Base-by-base conservation (phyloP, 306 rosid species). In the Abrus pulchellus region DNA sequence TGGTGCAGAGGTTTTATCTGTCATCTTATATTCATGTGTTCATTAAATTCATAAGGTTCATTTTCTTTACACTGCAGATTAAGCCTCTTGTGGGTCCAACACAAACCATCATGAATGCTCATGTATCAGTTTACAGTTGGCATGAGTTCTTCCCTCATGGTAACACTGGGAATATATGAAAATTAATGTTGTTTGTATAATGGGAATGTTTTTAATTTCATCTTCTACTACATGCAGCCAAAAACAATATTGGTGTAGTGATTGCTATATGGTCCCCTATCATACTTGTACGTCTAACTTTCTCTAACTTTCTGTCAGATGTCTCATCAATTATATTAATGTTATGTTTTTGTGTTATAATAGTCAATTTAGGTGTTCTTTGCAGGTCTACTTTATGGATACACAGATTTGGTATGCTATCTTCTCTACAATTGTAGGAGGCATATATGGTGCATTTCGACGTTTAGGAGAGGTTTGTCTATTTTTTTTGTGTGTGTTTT, bases 331-430 rank as follows among this genome's bases (percentile, higher is more conserved):
- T 67, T 41, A 27, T 54, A 65, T 66, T 81, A 65, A 69, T 77
- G 63, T 50, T 33, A 53, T 70, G 61, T 82, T 79, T 20, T 64
- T 66, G 43, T 74, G 34, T 28, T 68, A 28, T 56, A 38, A 40
- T 53, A 74, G 52, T 69, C 61, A 52, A 63, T 65, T 20, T 11
- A 2, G 75, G 62, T 66, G 3, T 9, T 57, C 73, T 71, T 43
- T 85, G 81, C 78, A 95, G 99, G 99, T 95, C 71, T 95, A 95
- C 89, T 95, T 95, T 85, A 95, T 95, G 98, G 99, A 95, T 86
- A 90, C 95, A 32, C 99, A 95, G 85, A 95, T 95, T 79, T 95
- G 99, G 99, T 95, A 91, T 90, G 97, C 99, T 83, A 95, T 95
- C 71, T 95, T 83, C 85, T 90, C 96, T 81, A 95, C 99, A 64